A percentile compares a stretch with the other conserved stretches of the same genome.
Evolutionary conservation across 495 filamentous ascomycete genomes (phyloP).

Genomic region (Penicillium roqueforti): DNA sequence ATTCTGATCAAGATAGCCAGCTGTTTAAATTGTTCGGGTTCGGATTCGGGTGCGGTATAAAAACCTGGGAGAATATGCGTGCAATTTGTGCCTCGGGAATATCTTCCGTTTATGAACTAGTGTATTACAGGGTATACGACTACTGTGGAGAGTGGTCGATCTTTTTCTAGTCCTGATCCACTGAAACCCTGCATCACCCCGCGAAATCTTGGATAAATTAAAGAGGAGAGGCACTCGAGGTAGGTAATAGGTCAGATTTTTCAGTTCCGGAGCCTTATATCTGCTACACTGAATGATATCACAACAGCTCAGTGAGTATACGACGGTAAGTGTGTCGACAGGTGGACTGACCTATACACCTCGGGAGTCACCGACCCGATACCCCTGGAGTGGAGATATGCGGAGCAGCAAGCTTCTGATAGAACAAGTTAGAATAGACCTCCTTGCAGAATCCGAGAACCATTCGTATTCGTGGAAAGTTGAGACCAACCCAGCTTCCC

Average conservation of each 20-base stretch:
- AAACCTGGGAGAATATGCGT: not conserved
- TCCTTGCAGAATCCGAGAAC: no score
- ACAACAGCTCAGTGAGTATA: no score
- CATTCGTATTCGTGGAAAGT: not conserved
- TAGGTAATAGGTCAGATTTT: no score
- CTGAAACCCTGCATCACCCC: no score
- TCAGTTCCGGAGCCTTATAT: no score
- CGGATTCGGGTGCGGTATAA: slow-evolving; percentile 27
- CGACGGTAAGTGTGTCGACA: not conserved
- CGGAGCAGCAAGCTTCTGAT: not conserved
- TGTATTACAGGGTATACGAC: not conserved
- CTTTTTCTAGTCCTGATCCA: no score
- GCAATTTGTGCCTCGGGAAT: not conserved
- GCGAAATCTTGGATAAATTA: no score
- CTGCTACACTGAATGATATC: no score
- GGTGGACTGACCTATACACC: not conserved
- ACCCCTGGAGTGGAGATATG: no score
- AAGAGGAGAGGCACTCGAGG: no score
- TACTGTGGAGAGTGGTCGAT: no score
- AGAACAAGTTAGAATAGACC: no score
- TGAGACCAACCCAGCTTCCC: not conserved
- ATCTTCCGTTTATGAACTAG: not conserved
- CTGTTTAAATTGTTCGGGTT: slow-evolving; percentile 59
- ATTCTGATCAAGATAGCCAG: slow-evolving; percentile 55
- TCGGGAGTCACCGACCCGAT: not conserved